These are phyloP conservation scores for Alternaria panax DNA, from an alignment of 2,329 filamentous ascomycete genomes.

Conservation along the genomic window DNA sequence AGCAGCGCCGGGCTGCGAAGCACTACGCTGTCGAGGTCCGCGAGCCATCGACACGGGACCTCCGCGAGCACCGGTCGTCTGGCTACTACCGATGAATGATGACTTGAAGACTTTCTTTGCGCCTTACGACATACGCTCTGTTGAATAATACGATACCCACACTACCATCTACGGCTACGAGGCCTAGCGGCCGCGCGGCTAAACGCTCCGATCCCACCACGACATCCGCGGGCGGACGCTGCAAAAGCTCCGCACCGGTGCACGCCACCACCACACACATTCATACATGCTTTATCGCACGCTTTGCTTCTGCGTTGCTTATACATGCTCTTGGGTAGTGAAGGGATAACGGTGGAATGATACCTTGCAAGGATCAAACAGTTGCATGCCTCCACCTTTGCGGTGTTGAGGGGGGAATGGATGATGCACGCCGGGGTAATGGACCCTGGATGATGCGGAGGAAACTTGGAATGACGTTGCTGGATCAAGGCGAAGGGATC, in stretches of 20 bases:
- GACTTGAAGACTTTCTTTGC: conserved; percentile 19
- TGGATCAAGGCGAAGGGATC: conserved; percentile 4
- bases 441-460: conserved; percentile 15
- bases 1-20: conserved; percentile 46
- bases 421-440: conserved; percentile 12
- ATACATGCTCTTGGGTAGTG: conserved; percentile 13
- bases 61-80: conserved; percentile 48
- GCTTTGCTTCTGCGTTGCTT: conserved; percentile 22
- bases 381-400: conserved; percentile 21
- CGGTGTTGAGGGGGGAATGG: conserved; percentile 26
- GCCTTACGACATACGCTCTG: conserved; percentile 9
- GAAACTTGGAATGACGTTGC: conserved; percentile 18
- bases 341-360: conserved; percentile 8
- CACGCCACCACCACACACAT: conserved; percentile 14
- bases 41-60: conserved; percentile 47
- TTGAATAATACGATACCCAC: conserved; percentile 10
- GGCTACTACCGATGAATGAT: conserved; percentile 50
- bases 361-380: conserved; percentile 7
- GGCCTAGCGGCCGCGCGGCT: conserved; percentile 9
- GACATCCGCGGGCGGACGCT: conserved; percentile 13
- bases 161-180: conserved; percentile 11
- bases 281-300: conserved; percentile 18
- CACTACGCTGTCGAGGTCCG: conserved; percentile 53
- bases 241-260: conserved; percentile 17
- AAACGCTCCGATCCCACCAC: conserved; percentile 5